Evolutionary conservation across 257 asterid genomes (phyloP), one percentile per base, ranked within the genome.

Genomic region (Fraxinus americana): DNA sequence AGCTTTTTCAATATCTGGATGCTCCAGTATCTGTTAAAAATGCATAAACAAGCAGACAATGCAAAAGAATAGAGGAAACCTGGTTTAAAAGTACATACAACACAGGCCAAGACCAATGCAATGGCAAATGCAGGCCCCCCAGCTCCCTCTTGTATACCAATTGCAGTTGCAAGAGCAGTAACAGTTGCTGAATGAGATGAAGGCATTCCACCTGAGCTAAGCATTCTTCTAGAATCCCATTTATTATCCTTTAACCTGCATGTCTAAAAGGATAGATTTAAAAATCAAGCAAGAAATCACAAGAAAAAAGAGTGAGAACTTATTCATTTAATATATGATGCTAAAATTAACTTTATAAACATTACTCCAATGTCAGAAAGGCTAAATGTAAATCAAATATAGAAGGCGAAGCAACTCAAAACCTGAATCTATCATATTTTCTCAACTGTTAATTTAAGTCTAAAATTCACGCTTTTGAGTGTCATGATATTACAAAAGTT

Each of bases 161-260:
- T 88, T 81, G 96, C 92, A 63, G 88, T 80, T 78, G 96, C 93
- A 71, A 95, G 97, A 61, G 99, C 94, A 9, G 89, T 89, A 38
- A 95, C 98, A 29, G 94, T 88, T 59, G 99, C 97, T 73, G 98
- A 93, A 90, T 93, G 99, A 63, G 97, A 95, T 41, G 99, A 95
- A 21, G 99, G 99, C 99, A 95, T 93, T 83, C 99, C 99, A 52
- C 99, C 99, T 32, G 99, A 93, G 85, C 98, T 85, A 69, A 95
- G 85, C 97, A 95, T 91, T 83, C 85, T 91, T 84, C 80, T 88
- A 54, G 99, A 93, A 77, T 95, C 97, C 99, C 99, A 95, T 85
- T 87, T 91, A 83, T 83, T 93, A 83, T 93, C 98, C 89, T 89
- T 95, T 78, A 87, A 86, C 99, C 99, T 95, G 97, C 84, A 87